Evolutionary conservation across 305 asterid genomes (phyloP).

Genomic region (Fraxinus sp.): DNA sequence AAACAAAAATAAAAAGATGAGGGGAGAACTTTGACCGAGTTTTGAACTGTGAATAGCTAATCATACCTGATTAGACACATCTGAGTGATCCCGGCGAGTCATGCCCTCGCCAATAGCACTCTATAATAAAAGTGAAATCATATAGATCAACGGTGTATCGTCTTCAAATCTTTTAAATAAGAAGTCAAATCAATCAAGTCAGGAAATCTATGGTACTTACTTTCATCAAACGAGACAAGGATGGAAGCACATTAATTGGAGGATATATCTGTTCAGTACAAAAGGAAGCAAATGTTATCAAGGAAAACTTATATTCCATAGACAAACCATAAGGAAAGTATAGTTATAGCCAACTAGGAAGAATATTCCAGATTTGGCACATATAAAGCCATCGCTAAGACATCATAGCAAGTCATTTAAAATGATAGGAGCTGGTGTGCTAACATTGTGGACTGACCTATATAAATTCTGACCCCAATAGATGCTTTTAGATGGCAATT

Average conservation of each 20-base stretch:
- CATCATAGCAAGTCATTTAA: neutral
- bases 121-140: slow-evolving; percentile 42
- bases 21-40: neutral
- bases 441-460: neutral
- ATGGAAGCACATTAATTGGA: slow-evolving; percentile 97
- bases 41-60: neutral
- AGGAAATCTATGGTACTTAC: slow-evolving; percentile 34
- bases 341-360: neutral
- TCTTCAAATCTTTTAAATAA: neutral
- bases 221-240: slow-evolving; percentile 97
- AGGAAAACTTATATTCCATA: neutral
- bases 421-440: neutral
- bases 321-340: neutral
- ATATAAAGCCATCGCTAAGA: neutral
- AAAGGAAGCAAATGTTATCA: neutral
- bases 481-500: neutral
- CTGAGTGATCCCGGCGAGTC: slow-evolving; percentile 96
- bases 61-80: slow-evolving; percentile 90
- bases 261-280: slow-evolving; percentile 75
- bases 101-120: slow-evolving; percentile 99
- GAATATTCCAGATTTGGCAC: neutral
- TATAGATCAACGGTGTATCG: slow-evolving; percentile 2
- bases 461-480: neutral
- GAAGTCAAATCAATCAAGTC: slow-evolving; percentile 14
- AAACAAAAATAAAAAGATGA: neutral